Evolutionary conservation across 192 early-diverging fungal species (phyloP).

Genomic region (Gigaspora rosea): DNA sequence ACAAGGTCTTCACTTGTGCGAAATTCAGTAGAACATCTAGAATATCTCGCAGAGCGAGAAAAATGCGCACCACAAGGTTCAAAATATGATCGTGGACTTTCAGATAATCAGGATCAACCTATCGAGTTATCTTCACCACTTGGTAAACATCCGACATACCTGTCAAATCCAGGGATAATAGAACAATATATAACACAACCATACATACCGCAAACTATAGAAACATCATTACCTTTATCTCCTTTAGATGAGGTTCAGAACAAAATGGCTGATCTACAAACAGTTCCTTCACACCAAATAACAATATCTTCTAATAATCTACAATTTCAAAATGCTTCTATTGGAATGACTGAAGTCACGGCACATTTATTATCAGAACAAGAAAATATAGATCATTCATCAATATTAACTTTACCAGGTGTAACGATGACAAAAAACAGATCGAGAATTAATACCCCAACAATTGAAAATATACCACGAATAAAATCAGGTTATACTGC

Average conservation of each 20-base stretch:
- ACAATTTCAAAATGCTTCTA: not conserved
- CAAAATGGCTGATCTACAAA: not conserved
- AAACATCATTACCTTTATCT: conserved; percentile 2
- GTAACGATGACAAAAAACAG: not conserved
- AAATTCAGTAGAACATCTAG: conserved; percentile 6
- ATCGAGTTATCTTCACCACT: not conserved
- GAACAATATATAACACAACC: too few species aligned
- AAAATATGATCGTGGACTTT: not conserved
- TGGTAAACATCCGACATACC: not conserved
- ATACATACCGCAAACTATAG: not conserved
- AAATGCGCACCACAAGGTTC: not conserved
- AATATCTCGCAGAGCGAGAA: not conserved
- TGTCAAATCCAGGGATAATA: not conserved
- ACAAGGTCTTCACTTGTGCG: too few species aligned
- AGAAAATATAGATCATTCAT: not conserved
- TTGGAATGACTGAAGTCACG: not conserved
- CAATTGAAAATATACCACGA: not conserved
- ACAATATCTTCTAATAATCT: not conserved
- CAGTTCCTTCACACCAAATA: not conserved
- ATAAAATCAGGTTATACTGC: not conserved
- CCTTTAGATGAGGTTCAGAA: not conserved
- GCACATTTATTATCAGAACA: not conserved
- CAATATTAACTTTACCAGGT: not conserved
- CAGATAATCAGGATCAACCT: not conserved
- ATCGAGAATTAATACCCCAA: not conserved